Conservation (phyloP, 306 rosid species). For the Vicia faba region DNA sequence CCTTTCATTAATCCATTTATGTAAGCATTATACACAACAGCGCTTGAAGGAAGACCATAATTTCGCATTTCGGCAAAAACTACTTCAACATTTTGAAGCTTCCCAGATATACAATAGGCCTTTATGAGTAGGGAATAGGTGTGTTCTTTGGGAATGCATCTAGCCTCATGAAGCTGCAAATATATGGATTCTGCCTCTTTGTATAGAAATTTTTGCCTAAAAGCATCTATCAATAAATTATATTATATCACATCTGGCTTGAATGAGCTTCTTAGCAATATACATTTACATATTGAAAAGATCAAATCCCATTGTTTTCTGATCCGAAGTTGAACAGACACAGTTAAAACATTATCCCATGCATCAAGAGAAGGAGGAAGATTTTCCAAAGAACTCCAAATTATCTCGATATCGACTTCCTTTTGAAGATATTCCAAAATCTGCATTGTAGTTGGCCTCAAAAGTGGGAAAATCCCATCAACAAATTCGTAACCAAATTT, state of each 20-base stretch:
- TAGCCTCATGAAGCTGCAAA: slow-evolving; percentile 73
- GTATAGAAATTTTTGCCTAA: slow-evolving; percentile 66
- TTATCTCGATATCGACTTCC: slow-evolving; percentile 48
- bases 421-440: slow-evolving; percentile 65
- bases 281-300: slow-evolving; percentile 80
- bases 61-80: slow-evolving; percentile 78
- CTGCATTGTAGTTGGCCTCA: slow-evolving; percentile 69
- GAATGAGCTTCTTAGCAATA: slow-evolving; percentile 77
- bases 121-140: slow-evolving; percentile 88
- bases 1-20: slow-evolving; percentile 83
- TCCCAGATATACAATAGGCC: slow-evolving; percentile 79
- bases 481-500: slow-evolving; percentile 95
- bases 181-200: slow-evolving; percentile 80
- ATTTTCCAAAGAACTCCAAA: slow-evolving; percentile 65
- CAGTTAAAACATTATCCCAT: slow-evolving; percentile 86
- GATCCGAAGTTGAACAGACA: slow-evolving; percentile 87
- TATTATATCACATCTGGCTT: slow-evolving; percentile 88
- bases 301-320: slow-evolving; percentile 76
- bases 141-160: slow-evolving; percentile 87
- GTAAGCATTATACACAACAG: slow-evolving; percentile 77
- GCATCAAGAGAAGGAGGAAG: slow-evolving; percentile 73
- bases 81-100: slow-evolving; percentile 77
- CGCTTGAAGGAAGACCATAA: slow-evolving; percentile 71
- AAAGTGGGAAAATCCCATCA: slow-evolving; percentile 84
- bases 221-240: slow-evolving; percentile 89